Percentiles rank a stretch among this genome's conserved stretches.
phyloP scores from a whole-genome alignment of 2,329 filamentous ascomycete species.

The Fusarium siculi region DNA sequence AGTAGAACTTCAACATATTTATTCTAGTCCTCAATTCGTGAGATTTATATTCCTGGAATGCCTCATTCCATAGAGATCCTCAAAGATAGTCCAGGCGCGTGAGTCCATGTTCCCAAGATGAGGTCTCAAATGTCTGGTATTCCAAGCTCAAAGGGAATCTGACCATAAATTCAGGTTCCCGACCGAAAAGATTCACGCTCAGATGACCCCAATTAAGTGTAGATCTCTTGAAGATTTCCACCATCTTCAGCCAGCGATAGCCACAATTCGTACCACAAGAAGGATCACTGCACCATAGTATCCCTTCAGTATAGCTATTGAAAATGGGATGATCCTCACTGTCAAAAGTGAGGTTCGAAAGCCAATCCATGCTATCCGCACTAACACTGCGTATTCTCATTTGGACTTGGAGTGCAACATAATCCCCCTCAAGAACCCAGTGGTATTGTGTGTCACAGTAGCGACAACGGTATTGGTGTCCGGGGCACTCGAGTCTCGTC shows the following conservation, averaged over 20 bases:
- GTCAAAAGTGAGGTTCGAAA: not conserved
- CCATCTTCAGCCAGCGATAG: not conserved
- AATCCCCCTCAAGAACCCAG: not conserved
- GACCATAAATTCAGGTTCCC: not conserved
- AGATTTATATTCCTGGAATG: not conserved
- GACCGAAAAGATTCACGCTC: fast-evolving
- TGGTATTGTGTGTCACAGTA: not conserved
- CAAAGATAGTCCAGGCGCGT: not conserved
- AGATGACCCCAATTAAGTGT: not conserved
- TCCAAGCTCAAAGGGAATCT: not conserved
- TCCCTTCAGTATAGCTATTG: not conserved
- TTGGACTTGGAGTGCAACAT: not conserved
- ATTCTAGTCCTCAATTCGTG: not conserved
- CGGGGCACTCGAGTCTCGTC: fast-evolving
- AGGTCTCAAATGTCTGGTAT: not conserved
- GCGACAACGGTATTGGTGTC: not conserved
- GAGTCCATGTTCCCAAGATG: not conserved
- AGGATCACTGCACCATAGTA: conserved; percentile 12
- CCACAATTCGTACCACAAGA: conserved; percentile 4
- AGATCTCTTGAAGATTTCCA: not conserved
- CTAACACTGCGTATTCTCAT: not conserved
- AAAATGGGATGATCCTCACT: not conserved
- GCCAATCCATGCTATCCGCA: not conserved
- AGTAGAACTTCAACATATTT: not conserved
- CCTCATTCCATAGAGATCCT: not conserved